A percentile compares a stretch with the other conserved stretches of the same genome.
Evolutionary conservation across 306 rosid species (phyloP).

Genomic region (Castanospermum australe): DNA sequence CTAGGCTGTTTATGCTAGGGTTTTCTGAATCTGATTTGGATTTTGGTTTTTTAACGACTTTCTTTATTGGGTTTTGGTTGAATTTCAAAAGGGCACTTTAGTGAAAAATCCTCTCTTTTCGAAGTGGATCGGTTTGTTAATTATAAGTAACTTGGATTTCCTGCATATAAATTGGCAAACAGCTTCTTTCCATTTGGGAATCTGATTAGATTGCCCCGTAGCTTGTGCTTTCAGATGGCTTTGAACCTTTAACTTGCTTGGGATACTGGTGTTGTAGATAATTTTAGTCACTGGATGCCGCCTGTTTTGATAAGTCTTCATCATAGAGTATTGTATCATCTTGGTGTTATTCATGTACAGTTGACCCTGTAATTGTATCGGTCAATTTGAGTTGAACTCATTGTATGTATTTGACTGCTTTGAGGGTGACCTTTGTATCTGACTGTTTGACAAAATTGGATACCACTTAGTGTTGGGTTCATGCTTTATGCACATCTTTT

Average conservation of each 20-base stretch:
- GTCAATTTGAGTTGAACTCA: neutral
- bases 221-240: neutral
- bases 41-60: neutral
- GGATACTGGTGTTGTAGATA: neutral
- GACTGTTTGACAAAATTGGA: neutral
- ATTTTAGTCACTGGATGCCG: neutral
- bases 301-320: neutral
- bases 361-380: neutral
- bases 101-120: neutral
- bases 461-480: neutral
- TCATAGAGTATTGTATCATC: neutral
- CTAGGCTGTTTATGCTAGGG: conserved; percentile 12
- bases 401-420: neutral
- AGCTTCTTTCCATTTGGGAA: neutral
- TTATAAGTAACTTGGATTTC: neutral
- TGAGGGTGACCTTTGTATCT: neutral
- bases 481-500: neutral
- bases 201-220: neutral
- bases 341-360: neutral
- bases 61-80: neutral
- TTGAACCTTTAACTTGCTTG: neutral
- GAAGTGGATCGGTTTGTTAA: neutral
- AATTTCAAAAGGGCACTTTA: neutral
- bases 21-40: conserved; percentile 12
- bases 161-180: neutral